These are phyloP conservation scores for Yamadazyma triangularis DNA, from an alignment of 1,139 yeast species.

Conservation along the genomic window DNA sequence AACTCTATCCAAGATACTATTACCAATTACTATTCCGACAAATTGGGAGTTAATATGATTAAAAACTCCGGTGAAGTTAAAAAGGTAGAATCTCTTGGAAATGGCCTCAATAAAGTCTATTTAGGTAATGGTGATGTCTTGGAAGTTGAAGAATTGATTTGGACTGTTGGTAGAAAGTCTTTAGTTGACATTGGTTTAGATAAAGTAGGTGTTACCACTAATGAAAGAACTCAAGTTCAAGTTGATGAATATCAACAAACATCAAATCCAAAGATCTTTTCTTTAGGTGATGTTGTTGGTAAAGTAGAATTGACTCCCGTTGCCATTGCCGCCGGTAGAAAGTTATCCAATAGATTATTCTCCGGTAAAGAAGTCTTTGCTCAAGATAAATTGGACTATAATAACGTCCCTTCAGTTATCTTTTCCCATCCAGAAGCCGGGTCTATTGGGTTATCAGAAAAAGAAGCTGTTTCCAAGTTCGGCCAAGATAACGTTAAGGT, in stretches of 20 bases:
- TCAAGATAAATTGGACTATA: conserved; percentile 72
- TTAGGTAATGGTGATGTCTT: conserved; percentile 51
- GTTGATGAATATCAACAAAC: conserved; percentile 90
- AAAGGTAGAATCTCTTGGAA: conserved; percentile 54
- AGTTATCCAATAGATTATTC: conserved; percentile 82
- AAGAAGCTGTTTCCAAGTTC: conserved; percentile 68
- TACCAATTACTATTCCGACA: conserved; percentile 72
- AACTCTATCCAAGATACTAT: conserved; percentile 71
- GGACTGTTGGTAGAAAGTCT: conserved; percentile 93
- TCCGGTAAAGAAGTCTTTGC: conserved; percentile 67
- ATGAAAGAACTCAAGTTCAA: conserved; percentile 53
- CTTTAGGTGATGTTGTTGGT: conserved; percentile 93
- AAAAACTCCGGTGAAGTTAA: conserved; percentile 56
- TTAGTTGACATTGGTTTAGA: conserved; percentile 72
- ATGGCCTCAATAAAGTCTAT: conserved; percentile 60
- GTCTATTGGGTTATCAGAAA: conserved; percentile 79
- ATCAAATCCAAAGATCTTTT: conserved; percentile 62
- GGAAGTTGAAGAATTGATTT: conserved; percentile 75
- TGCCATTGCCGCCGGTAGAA: conserved; percentile 98
- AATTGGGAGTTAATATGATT: conserved; percentile 73
- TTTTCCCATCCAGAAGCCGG: conserved; percentile 99
- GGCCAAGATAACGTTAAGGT: conserved; percentile 80
- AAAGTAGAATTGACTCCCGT: conserved; percentile 94
- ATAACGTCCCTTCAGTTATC: conserved; percentile 83
- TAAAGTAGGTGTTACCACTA: conserved; percentile 62